Base-by-base conservation (phyloP, 2,329 filamentous ascomycete genomes). In the Phialophora macrospora region DNA sequence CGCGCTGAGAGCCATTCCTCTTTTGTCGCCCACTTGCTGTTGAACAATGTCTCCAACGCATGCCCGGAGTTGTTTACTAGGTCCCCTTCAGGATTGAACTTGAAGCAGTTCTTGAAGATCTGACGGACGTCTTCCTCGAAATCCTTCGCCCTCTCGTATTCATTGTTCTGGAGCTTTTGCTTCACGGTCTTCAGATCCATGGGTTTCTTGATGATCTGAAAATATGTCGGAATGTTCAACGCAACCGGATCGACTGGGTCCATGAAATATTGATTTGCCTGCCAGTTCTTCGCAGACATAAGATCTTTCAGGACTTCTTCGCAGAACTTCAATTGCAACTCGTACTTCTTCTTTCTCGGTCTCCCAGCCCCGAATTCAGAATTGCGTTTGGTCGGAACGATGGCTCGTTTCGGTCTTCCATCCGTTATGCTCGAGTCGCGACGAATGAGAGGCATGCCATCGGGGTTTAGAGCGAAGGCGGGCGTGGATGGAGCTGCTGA, bases 121-220 rank as follows among this genome's bases (percentile, higher is more conserved):
- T 93, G 85, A 56, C 88, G 85, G 62, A 97, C 86, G 73, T 96
- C 93, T 65, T 85, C 85, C 74, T 96, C 90, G 72, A 98, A 92
- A 54, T 97, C 93, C 76, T 92, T 93, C 0, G 91, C 84, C 63
- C 85, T 92, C 70, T 87, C 85, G 74, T 98, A 98, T 63, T 92
- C 87, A 28, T 93, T 92, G 12, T 83, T 83, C 71, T 89, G 87
- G 48, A 97, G 83, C 78, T 96, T 96, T 49, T 84, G 83, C 41
- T 86, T 83, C 74, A 97, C 90, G n/a, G 92, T 97, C 17, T 85
- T 83, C 57, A 97, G 83, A 76, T 99, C 94, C 94, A 98, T 99
- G 0, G 95, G 95, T 76, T 93, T 92, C 82, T 97, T 98, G 80
- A 99, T 93, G 68, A 98, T 83, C 73, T 90, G 92, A 76, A 95